A percentile compares a stretch with the other conserved stretches of the same genome.
These are phyloP conservation scores for Hondaea fermentalgiana DNA, from an alignment of 108 stramenopile species.

Conservation along the genomic window DNA sequence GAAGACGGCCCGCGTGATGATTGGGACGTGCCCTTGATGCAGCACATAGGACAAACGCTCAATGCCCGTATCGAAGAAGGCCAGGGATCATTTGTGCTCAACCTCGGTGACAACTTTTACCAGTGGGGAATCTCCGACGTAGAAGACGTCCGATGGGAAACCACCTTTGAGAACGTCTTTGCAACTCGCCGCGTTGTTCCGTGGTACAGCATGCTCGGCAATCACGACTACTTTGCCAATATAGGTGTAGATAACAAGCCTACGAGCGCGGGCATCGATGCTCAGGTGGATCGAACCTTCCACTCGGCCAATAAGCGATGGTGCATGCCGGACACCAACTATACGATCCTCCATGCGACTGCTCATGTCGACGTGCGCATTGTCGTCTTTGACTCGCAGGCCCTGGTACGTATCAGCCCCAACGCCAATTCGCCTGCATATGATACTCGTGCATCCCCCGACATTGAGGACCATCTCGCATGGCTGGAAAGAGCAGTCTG, in stretches of 20 bases:
- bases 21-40: background rate
- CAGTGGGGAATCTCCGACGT: background rate
- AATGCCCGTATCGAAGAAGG: background rate
- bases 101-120: conserved; percentile 2
- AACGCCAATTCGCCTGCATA: background rate
- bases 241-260: background rate
- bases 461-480: background rate
- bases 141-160: background rate
- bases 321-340: background rate
- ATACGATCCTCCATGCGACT: background rate
- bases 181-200: background rate
- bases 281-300: background rate
- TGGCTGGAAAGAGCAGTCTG: background rate
- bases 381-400: conserved; percentile 14
- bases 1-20: background rate
- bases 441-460: background rate
- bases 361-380: background rate
- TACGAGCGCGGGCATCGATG: background rate
- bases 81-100: background rate
- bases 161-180: background rate
- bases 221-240: background rate
- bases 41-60: background rate
- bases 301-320: background rate
- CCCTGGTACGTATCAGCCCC: background rate
- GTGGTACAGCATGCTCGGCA: conserved; percentile 6